These are phyloP conservation scores for Coffea eugenioides DNA, from an alignment of 257 asterid genomes.

Conservation along the genomic window DNA sequence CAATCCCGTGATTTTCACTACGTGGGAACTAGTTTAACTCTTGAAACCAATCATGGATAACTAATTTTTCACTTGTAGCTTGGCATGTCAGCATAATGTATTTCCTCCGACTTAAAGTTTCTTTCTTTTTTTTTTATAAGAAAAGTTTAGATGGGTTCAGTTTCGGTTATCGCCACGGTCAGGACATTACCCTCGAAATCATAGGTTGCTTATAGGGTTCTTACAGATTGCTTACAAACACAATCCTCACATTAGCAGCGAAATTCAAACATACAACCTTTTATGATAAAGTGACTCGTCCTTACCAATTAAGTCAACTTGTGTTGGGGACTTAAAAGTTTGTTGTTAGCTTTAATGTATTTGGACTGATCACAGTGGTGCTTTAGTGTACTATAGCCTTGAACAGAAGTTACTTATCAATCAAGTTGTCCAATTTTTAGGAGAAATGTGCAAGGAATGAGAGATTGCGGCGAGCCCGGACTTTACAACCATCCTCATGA, in stretches of 20 bases:
- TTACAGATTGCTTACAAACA: too few relatives aligned
- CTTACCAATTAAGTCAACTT: too few relatives aligned
- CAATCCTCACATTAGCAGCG: too few relatives aligned
- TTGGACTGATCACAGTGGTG: neutral
- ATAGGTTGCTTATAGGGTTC: too few relatives aligned
- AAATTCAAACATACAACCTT: too few relatives aligned
- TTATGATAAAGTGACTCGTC: too few relatives aligned
- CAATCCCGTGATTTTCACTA: neutral
- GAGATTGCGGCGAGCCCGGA: conserved; percentile 13
- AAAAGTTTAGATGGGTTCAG: too few relatives aligned
- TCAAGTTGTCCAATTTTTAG: conserved; percentile 12
- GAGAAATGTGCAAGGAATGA: conserved; percentile 30
- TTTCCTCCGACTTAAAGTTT: neutral
- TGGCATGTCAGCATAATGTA: neutral
- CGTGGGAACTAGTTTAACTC: neutral
- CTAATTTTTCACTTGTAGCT: neutral
- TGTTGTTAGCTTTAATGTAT: too few relatives aligned
- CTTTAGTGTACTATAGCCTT: neutral
- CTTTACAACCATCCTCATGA: neutral
- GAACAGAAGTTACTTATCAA: neutral
- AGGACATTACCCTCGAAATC: too few relatives aligned
- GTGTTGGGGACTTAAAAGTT: too few relatives aligned
- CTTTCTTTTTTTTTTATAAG: too few relatives aligned
- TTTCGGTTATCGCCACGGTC: too few relatives aligned
- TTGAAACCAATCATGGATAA: neutral